These are phyloP conservation scores for Coemansia sp. DNA, from an alignment of 192 early-diverging fungal genomes.

Conservation along the genomic window DNA sequence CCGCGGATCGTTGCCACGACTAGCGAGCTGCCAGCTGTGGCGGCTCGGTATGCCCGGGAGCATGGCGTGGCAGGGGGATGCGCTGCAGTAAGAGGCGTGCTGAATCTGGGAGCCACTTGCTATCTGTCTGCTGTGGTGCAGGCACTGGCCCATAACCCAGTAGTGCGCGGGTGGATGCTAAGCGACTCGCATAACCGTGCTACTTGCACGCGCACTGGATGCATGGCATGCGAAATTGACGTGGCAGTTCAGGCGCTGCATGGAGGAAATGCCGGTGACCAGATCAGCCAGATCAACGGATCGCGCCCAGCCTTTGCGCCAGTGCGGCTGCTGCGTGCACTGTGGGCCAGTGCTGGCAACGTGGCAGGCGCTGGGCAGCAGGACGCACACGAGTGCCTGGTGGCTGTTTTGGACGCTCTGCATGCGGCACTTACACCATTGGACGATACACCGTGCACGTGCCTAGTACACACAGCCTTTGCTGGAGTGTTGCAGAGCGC, in stretches of 20 bases:
- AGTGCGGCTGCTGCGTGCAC: slow-evolving; percentile 72
- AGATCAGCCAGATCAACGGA: slow-evolving; percentile 45
- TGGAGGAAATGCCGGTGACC: not conserved
- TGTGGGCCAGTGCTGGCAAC: slow-evolving; percentile 86
- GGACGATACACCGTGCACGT: slow-evolving; percentile 56
- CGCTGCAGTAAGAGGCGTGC: slow-evolving; percentile 77
- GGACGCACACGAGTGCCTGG: slow-evolving; percentile 97
- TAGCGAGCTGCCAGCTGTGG: slow-evolving; percentile 25
- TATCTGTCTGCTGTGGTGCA: slow-evolving; percentile 96
- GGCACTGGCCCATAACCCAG: slow-evolving; percentile 86
- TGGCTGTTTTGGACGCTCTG: slow-evolving; percentile 81
- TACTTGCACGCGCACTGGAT: slow-evolving; percentile 33
- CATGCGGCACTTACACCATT: slow-evolving; percentile 62
- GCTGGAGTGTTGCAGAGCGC: slow-evolving; percentile 86
- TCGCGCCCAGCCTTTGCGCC: slow-evolving; percentile 84
- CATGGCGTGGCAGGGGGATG: slow-evolving; percentile 35
- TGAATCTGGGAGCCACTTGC: slow-evolving; percentile 93
- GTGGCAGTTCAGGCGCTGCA: slow-evolving; percentile 72
- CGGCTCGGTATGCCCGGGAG: slow-evolving; percentile 40
- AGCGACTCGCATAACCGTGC: slow-evolving; percentile 77
- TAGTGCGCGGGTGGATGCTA: slow-evolving; percentile 87
- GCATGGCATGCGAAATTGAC: slow-evolving; percentile 95
- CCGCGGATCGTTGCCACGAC: slow-evolving; percentile 32
- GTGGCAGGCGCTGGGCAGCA: slow-evolving; percentile 93
- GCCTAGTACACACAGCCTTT: slow-evolving; percentile 88